Evolutionary conservation across 768 basidiomycete genomes (phyloP).

Genomic region (Galerina marginata): DNA sequence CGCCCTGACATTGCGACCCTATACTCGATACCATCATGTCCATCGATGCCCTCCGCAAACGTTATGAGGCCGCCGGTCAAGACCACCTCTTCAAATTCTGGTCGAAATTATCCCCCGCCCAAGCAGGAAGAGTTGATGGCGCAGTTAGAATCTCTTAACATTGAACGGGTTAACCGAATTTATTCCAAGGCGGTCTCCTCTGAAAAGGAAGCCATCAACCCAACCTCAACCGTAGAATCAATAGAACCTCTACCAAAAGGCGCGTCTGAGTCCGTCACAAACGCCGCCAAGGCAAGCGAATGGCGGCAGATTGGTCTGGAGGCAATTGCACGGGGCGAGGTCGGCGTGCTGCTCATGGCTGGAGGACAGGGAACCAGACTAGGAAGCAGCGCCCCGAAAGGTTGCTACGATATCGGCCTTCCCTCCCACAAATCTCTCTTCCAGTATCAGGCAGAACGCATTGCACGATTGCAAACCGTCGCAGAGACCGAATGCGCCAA

Average conservation of each 20-base stretch:
- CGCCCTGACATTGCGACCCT: constrained; percentile 7
- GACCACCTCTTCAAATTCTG: constrained; percentile 91
- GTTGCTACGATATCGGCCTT: constrained; percentile 96
- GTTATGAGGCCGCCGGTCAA: constrained; percentile 84
- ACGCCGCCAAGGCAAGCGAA: constrained; percentile 59
- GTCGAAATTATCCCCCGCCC: constrained; percentile 65
- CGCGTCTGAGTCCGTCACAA: constrained; percentile 67
- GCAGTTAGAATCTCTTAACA: constrained; percentile 84
- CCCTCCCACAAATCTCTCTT: constrained; percentile 94
- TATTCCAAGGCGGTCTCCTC: constrained; percentile 76
- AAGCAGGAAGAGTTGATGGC: constrained; percentile 69
- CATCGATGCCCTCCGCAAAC: constrained; percentile 58
- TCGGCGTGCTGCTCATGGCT: constrained; percentile 97
- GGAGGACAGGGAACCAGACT: constrained; percentile 97
- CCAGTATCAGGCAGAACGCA: constrained; percentile 97
- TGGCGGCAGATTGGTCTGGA: constrained; percentile 84
- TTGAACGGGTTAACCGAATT: constrained; percentile 90
- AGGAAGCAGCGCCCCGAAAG: constrained; percentile 92
- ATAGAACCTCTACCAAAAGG: constrained; percentile 85
- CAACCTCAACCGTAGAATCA: constrained; percentile 46
- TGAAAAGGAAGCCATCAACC: constrained; percentile 56
- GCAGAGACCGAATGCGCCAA: constrained; percentile 64
- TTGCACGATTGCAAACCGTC: constrained; percentile 79
- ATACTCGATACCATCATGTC: constrained; percentile 51
- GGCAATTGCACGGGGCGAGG: constrained; percentile 81